These are phyloP conservation scores for Stagonosporopsis chrysanthemi DNA, from an alignment of 2,329 filamentous ascomycete species.

Conservation along the genomic window DNA sequence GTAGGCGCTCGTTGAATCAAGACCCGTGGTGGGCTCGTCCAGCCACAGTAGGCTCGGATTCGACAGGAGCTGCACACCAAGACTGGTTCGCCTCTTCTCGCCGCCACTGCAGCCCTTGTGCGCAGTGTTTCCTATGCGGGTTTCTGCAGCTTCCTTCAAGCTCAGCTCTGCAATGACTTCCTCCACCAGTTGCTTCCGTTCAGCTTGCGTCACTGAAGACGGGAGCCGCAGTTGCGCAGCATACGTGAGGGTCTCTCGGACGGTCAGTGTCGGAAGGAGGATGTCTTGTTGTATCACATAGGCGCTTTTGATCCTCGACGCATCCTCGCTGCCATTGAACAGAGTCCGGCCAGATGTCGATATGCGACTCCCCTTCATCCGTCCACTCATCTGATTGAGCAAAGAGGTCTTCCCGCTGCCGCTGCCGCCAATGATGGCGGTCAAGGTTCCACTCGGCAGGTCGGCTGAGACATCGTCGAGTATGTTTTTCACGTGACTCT, in stretches of 20 bases:
- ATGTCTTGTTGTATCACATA: slow-evolving; percentile 83
- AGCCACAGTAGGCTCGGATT: slow-evolving; percentile 81
- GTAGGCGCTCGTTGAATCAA: slow-evolving; percentile 79
- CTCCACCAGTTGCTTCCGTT: slow-evolving; percentile 71
- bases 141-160: slow-evolving; percentile 78
- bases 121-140: slow-evolving; percentile 72
- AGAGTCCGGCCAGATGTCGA: slow-evolving; percentile 61
- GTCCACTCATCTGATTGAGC: slow-evolving; percentile 74
- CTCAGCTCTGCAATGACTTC: slow-evolving; percentile 78
- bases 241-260: slow-evolving; percentile 77
- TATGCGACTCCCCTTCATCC: slow-evolving; percentile 66
- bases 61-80: slow-evolving; percentile 79
- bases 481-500: slow-evolving; percentile 56
- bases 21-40: slow-evolving; percentile 77
- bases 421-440: slow-evolving; percentile 77
- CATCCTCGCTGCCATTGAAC: slow-evolving; percentile 66
- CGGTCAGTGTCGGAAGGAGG: slow-evolving; percentile 74
- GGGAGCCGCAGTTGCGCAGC: slow-evolving; percentile 75
- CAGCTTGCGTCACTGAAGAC: slow-evolving; percentile 64
- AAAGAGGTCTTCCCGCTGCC: slow-evolving; percentile 69
- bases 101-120: slow-evolving; percentile 81
- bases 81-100: slow-evolving; percentile 78
- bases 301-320: slow-evolving; percentile 63
- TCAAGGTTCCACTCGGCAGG: slow-evolving; percentile 71
- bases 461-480: slow-evolving; percentile 70